Evolutionary conservation across 208 protist genomes (phyloP).

Genomic region (Acanthamoeba sp.): DNA sequence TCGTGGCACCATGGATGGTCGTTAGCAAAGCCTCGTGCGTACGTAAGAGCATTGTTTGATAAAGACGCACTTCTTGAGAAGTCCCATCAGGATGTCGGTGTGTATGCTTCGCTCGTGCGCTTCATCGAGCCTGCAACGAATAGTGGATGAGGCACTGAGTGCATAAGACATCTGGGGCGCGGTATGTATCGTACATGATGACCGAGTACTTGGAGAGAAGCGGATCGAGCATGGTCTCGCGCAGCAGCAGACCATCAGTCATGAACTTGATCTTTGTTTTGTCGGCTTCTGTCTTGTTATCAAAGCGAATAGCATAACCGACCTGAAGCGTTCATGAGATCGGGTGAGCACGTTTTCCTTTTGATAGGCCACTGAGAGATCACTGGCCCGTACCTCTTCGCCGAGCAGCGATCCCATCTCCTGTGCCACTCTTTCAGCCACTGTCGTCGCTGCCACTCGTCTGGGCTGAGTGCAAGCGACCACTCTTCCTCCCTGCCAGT

Average conservation of each 20-base stretch:
- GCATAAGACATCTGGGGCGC: neutral
- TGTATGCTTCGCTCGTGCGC: constrained; percentile 97
- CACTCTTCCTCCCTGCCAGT: constrained; percentile 3
- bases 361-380: neutral
- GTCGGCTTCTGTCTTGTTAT: constrained; percentile 41
- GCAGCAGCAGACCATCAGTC: constrained; percentile 93
- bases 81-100: constrained; percentile 93
- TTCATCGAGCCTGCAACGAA: constrained; percentile 91
- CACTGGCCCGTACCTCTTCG: constrained; percentile 29
- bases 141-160: neutral
- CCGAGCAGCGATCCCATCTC: constrained; percentile 82
- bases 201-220: constrained; percentile 87
- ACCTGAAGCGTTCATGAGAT: constrained; percentile 55
- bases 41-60: neutral
- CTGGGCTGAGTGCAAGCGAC: constrained; percentile 92
- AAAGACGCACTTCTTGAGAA: constrained; percentile 91
- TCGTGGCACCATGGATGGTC: neutral
- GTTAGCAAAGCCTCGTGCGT: neutral
- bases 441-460: constrained; percentile 90
- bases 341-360: neutral
- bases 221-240: constrained; percentile 91
- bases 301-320: constrained; percentile 82
- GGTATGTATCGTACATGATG: constrained; percentile 71
- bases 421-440: constrained; percentile 90
- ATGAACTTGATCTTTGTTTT: constrained; percentile 90